Evolutionary conservation across 352 stramenopile species (phyloP).

Genomic region (Phytopythium ostracodes): DNA sequence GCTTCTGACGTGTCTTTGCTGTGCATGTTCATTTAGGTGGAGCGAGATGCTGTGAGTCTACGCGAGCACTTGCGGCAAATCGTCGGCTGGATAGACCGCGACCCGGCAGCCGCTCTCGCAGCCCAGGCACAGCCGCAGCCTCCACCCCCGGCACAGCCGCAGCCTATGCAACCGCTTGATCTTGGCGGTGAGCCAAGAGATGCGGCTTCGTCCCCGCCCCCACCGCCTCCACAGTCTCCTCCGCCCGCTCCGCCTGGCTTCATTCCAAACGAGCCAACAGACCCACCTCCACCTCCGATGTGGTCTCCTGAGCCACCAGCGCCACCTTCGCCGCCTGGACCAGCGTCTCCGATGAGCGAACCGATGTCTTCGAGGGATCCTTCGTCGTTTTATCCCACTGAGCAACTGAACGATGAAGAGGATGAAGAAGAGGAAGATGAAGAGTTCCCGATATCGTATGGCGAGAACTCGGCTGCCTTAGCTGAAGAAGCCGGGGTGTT

Average conservation of each 20-base stretch:
- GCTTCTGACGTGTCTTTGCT: neutral
- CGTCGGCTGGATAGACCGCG: conserved; percentile 65
- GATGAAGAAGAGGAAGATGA: conserved; percentile 65
- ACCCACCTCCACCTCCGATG: neutral
- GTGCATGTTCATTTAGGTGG: conserved; percentile 38
- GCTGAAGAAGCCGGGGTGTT: conserved; percentile 28
- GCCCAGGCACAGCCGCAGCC: conserved; percentile 32
- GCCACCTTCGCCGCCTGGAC: conserved; percentile 24
- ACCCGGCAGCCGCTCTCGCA: conserved; percentile 45
- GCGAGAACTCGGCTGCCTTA: conserved; percentile 21
- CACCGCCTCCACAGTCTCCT: conserved; percentile 10
- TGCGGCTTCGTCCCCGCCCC: conserved; percentile 6
- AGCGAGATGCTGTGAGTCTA: conserved; percentile 62
- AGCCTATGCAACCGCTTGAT: conserved; percentile 22
- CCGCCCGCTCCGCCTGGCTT: neutral
- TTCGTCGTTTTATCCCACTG: neutral
- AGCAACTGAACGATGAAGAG: conserved; percentile 29
- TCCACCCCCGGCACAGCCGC: conserved; percentile 17
- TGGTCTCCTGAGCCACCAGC: conserved; percentile 17
- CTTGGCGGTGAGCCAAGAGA: conserved; percentile 6
- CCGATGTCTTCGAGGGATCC: neutral
- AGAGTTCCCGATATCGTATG: conserved; percentile 58
- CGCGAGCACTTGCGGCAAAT: conserved; percentile 66
- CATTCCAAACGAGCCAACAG: neutral
- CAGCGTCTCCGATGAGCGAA: conserved; percentile 10